Evolutionary conservation across 1,284 basidiomycete genomes (phyloP), one percentile per base, ranked within the genome.

Genomic region (Retiboletus flavoniger): DNA sequence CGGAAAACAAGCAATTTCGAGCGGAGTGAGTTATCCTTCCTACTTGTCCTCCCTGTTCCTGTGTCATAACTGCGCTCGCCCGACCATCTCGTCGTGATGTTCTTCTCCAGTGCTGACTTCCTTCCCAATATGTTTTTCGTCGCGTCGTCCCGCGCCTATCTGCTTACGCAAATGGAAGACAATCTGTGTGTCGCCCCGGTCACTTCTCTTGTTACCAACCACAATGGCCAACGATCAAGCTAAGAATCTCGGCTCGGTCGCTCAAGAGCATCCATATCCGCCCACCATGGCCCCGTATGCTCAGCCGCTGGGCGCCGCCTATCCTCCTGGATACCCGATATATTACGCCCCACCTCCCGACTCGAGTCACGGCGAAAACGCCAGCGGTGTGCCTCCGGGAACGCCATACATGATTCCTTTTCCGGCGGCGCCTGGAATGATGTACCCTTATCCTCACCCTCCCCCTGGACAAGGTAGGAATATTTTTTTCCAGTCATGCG

Each of bases 371-470:
- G 62, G 77, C 57, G 78, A 81, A 54, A 78, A 77, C 43, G 67
- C 73, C 58, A 78, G 75, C 39, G 77, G 76, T 41, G 72, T 62
- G 4, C 73, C 77, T 16, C 74, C 75, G 28, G 77, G 72, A n/a
- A 72, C 75, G 2, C 75, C 72, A 14, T 84, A 80, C 60, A 76
- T 82, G 72, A 80, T 85, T 72, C 72, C 73, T 10, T 78, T 69
- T 61, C 78, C 64, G 59, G 78, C 75, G 3, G 74, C 75, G 3
- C 83, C 81, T n/a, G 84, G 83, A 47, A 78, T 87, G 73, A 74
- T 87, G 43, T 86, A 84, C 57, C 82, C 81, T 19, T 86, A 84
- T 60, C 77, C 81, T 0, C 70, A 76, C 47, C 70, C 67, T 19
- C 63, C 67, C 24, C 63, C 67, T 14, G 59, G 68, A 36, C 79